Percentiles rank a stretch among this genome's conserved stretches.
phyloP scores from a whole-genome alignment of 257 asterid genomes.

The Henckelia pumila region DNA sequence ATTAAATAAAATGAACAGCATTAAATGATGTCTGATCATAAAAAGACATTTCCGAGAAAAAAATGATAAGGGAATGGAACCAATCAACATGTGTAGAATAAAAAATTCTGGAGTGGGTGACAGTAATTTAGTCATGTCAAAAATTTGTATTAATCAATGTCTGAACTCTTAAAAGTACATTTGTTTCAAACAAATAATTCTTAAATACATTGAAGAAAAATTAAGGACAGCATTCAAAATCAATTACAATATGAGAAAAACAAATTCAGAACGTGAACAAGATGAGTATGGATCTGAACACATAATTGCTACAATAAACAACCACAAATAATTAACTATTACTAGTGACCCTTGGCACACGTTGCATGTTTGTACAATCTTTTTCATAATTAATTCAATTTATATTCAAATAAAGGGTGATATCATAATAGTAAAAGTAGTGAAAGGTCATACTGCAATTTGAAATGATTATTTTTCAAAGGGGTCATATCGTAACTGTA shows the following conservation, averaged over 20 bases:
- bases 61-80: background rate
- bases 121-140: background rate
- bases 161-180: background rate
- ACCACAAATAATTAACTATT: slow-evolving; percentile 20
- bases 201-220: background rate
- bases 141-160: background rate
- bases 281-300: slow-evolving; percentile 16
- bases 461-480: too few species aligned
- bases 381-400: too few species aligned
- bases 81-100: background rate
- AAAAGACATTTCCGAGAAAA: background rate
- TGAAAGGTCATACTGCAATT: too few species aligned
- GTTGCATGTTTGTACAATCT: too few species aligned
- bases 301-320: slow-evolving; percentile 11
- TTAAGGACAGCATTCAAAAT: background rate
- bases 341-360: too few species aligned
- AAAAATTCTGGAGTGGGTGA: background rate
- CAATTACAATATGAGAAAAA: slow-evolving; percentile 17
- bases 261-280: slow-evolving; percentile 1
- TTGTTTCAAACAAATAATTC: too few species aligned
- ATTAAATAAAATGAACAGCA: too few species aligned
- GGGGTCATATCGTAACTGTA: too few species aligned
- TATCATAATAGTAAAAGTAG: too few species aligned
- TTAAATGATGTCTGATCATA: background rate
- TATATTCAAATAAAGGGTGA: too few species aligned